Evolutionary conservation across 176 grass and related monocot species (phyloP), one percentile per base, ranked within the genome.

Genomic region (Juncus inflexus): DNA sequence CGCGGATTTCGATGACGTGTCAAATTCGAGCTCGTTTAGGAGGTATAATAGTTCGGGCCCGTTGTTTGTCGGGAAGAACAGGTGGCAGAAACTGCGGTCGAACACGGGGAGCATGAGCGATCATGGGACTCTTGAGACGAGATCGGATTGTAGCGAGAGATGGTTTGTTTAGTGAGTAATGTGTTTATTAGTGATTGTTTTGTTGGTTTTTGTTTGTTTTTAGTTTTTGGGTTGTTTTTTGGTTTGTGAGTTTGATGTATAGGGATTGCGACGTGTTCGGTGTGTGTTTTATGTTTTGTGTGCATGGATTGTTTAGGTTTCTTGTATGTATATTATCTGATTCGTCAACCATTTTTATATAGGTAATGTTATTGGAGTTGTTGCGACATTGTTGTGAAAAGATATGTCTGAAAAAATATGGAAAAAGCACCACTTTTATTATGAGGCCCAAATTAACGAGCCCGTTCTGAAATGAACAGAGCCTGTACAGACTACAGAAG

Each of bases 41-140:
- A 89, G 85, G 75, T 86, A 86, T 57, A 86, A 77, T 38, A 86
- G 89, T 67, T 90, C 88, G 13, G 94, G 89, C 11, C 94, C 89
- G 4, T 65, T 99, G 62, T 71, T 68, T 53, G 80, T 80, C 42
- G 78, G 83, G 58, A 92, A 77, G 38, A 91, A 45, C 58, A 82
- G 9, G 54, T 99, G 94, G 94, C 88, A 90, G 61, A 92, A 78
- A 40, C 69, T 92, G 12, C 86, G 72, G 72, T 60, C 84, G 51
- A 86, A 77, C 38, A 83, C 79, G 42, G 94, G 94, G 9, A 99
- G 85, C 66, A 99, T 90, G 85, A 99, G 83, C 16, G 94, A 90
- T 78, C 82, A 84, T 80, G 83, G 78, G 9, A 42, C 66, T 54
- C 87, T 84, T 12, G 87, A 75, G 45, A 78, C 81, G 0, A 69